These are phyloP conservation scores for Strobilomyces confusus DNA, from an alignment of 768 basidiomycete species.

Conservation along the genomic window DNA sequence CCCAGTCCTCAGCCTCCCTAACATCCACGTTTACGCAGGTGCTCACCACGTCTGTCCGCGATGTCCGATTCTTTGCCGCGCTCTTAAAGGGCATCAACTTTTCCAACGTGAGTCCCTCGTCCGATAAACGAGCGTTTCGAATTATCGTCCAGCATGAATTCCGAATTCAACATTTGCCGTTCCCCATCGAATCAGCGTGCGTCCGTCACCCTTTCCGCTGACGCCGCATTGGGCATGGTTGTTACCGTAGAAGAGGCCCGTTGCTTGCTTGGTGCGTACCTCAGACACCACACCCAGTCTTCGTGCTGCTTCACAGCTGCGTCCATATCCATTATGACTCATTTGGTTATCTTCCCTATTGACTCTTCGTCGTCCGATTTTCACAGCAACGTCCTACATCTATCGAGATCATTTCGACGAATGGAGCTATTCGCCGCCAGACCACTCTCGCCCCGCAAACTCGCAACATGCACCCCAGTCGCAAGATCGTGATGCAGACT, in stretches of 20 bases:
- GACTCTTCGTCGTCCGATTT: background rate
- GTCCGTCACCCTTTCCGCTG: conserved; percentile 61
- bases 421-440: conserved; percentile 60
- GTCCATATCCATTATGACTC: background rate
- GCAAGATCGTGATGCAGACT: conserved; percentile 11
- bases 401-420: conserved; percentile 76
- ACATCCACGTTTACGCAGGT: conserved; percentile 34
- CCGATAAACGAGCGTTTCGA: background rate
- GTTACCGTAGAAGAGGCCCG: conserved; percentile 85
- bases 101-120: conserved; percentile 53
- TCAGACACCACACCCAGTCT: conserved; percentile 1
- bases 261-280: conserved; percentile 64
- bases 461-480: conserved; percentile 19
- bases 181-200: conserved; percentile 51
- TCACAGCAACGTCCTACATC: conserved; percentile 80
- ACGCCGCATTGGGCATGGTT: conserved; percentile 68
- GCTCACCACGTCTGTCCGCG: conserved; percentile 69
- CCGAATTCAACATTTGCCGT: conserved; percentile 8
- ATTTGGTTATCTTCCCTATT: background rate
- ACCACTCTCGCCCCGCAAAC: conserved; percentile 25
- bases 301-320: background rate
- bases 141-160: background rate
- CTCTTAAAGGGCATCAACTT: conserved; percentile 83
- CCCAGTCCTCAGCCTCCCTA: background rate
- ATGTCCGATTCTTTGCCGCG: conserved; percentile 76